phyloP scores from a whole-genome alignment of 352 stramenopile species.

The Pythium aristosporum region DNA sequence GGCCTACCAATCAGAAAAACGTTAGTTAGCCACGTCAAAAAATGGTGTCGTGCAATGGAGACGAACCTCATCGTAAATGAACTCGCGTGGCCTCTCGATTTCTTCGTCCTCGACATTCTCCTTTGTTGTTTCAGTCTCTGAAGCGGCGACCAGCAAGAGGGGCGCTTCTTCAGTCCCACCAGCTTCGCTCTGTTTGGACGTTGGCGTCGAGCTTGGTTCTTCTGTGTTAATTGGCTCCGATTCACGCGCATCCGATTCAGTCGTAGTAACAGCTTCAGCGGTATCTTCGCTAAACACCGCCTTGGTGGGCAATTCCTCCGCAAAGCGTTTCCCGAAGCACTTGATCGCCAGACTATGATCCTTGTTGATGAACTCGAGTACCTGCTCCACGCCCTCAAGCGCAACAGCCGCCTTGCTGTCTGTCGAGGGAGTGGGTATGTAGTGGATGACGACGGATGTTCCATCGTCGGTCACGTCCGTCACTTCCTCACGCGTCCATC shows the following conservation, averaged over 20 bases:
- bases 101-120: constrained; percentile 5
- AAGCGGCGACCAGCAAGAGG: background rate
- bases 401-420: constrained; percentile 1
- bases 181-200: background rate
- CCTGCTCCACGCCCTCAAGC: constrained; percentile 46
- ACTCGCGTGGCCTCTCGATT: constrained; percentile 27
- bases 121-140: constrained; percentile 2
- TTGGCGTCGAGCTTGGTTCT: background rate
- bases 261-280: constrained; percentile 14
- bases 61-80: constrained; percentile 86
- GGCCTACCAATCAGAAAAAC: constrained; percentile 18
- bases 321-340: constrained; percentile 72
- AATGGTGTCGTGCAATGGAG: background rate
- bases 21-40: no score
- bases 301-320: constrained; percentile 42
- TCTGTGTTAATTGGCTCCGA: background rate
- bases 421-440: constrained; percentile 5
- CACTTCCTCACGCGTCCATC: constrained; percentile 58
- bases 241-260: background rate
- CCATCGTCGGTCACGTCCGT: constrained; percentile 27
- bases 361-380: constrained; percentile 55
- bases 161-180: background rate
- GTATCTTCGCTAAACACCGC: constrained; percentile 29
- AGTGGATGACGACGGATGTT: constrained; percentile 28
- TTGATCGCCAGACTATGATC: constrained; percentile 47